Base-by-base conservation (phyloP, 1,284 basidiomycete species). In the Tylopilus sp. region DNA sequence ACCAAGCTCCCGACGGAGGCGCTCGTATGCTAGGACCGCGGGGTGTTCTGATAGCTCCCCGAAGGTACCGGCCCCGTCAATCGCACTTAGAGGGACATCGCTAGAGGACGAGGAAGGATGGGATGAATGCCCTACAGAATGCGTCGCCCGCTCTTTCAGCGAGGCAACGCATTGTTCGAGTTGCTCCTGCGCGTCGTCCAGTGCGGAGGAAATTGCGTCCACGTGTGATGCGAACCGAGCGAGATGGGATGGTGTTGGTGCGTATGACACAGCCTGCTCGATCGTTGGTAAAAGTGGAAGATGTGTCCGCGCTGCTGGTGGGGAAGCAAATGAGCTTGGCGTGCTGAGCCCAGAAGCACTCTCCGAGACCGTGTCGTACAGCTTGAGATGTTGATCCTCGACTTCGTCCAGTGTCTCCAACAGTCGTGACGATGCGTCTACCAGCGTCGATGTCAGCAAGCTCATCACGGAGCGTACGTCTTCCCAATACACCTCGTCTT, bases 401-500 rank as follows among this genome's bases (percentile, higher is more conserved):
- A 72, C 70, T 16, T 81, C 76, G 15, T 81, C 77, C 18, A 90
- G 68, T 0, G 81, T 84, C 30, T 82, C 80, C 0, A 71, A 64
- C 3, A 91, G 72, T 21, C 81, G 69, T 10, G 78, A 70, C 10
- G 81, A 74, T 2, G 83, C 77, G 59, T 89, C 86, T 4, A 74
- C 72, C 36, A 90, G 72, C 6, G 85, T 77, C 31, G 74, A 81
- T 2, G 81, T 81, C 48, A 91, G 66, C 5, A 91, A 63, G 6
- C 73, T 74, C 73, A 88, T 82, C 28, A 91, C 78, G 33, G 81
- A 80, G 19, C 83, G 76, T 28, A 87, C 86, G 58, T 89, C 82
- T 55, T 89, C 87, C 87, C 87, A 91, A 58, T 91, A 91, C 7
- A 71, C 69, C 54, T 84, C 82, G 53, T 86, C 84, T 18, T 76